Conservation (phyloP, 106 monocot species). For the Xerophyta viscosa region DNA sequence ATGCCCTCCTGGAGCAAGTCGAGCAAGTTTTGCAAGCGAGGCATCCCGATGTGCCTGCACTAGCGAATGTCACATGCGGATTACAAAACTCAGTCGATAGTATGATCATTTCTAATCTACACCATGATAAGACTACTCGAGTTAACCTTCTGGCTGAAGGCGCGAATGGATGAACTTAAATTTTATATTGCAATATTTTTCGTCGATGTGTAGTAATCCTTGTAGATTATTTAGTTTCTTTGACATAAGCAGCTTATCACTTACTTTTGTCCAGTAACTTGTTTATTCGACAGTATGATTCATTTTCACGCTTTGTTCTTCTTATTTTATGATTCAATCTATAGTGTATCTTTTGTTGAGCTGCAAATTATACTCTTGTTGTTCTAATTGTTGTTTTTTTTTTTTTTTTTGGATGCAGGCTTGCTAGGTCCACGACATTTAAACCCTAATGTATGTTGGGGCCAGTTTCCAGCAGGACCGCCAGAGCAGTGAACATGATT, state of each 20-base stretch:
- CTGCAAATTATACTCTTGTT: not conserved
- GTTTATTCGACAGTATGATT: not conserved
- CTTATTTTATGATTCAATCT: too few species aligned
- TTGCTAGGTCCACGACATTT: conserved; percentile 22
- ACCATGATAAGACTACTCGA: conserved; percentile 29
- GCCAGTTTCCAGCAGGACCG: conserved; percentile 41
- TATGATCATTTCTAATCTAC: conserved; percentile 20
- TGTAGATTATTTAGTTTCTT: not conserved
- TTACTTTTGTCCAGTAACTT: not conserved
- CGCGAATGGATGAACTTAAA: conserved; percentile 32
- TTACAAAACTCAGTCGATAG: conserved; percentile 28
- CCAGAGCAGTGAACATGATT: conserved; percentile 26
- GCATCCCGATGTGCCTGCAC: conserved; percentile 24
- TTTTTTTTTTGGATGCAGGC: conserved; percentile 12
- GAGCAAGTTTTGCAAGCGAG: conserved; percentile 38
- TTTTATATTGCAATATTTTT: too few species aligned
- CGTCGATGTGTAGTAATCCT: not conserved
- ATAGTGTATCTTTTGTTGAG: too few species aligned
- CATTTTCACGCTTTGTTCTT: not conserved
- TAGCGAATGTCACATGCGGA: conserved; percentile 18
- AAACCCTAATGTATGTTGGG: conserved; percentile 35
- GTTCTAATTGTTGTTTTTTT: not conserved
- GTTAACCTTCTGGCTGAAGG: conserved; percentile 25
- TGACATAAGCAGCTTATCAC: not conserved
- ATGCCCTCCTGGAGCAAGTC: conserved; percentile 38